These are phyloP conservation scores for Isatis lusitanica DNA, from an alignment of 441 rosid genomes.

Conservation along the genomic window DNA sequence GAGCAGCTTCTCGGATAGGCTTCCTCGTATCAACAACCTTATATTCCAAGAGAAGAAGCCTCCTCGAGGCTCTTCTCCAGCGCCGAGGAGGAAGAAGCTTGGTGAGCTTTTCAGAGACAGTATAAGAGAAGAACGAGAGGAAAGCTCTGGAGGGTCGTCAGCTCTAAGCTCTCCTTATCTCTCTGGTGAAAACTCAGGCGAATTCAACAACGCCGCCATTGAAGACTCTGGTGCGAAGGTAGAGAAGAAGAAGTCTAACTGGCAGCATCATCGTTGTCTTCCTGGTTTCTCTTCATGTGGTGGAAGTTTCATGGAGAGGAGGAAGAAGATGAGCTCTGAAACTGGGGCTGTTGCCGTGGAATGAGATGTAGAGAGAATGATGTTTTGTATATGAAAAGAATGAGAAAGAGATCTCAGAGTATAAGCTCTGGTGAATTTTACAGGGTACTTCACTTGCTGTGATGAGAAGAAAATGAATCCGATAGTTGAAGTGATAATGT, in stretches of 20 bases:
- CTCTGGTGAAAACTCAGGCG: slow-evolving; percentile 50
- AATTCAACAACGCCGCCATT: slow-evolving; percentile 44
- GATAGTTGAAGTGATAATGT: slow-evolving; percentile 22
- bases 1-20: slow-evolving; percentile 48
- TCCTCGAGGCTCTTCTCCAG: slow-evolving; percentile 41
- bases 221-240: slow-evolving; percentile 35
- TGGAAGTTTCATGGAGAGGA: slow-evolving; percentile 59
- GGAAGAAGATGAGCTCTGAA: slow-evolving; percentile 60
- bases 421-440: slow-evolving; percentile 23
- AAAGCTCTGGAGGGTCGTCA: slow-evolving; percentile 32
- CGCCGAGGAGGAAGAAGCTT: slow-evolving; percentile 77
- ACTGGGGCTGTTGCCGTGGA: slow-evolving; percentile 43
- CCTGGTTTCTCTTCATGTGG: slow-evolving; percentile 60
- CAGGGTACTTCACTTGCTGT: slow-evolving; percentile 7
- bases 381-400: slow-evolving; percentile 36
- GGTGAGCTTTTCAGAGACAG: slow-evolving; percentile 75
- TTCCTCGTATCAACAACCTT: slow-evolving; percentile 43
- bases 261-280: slow-evolving; percentile 59
- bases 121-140: slow-evolving; percentile 39
- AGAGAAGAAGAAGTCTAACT: slow-evolving; percentile 47
- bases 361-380: slow-evolving; percentile 19
- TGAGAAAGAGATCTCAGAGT: slow-evolving; percentile 22
- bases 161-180: slow-evolving; percentile 44
- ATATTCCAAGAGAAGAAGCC: slow-evolving; percentile 36
- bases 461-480: slow-evolving; percentile 21